Conservation (phyloP, 345 rosid species). For the Raphanus sativus region DNA sequence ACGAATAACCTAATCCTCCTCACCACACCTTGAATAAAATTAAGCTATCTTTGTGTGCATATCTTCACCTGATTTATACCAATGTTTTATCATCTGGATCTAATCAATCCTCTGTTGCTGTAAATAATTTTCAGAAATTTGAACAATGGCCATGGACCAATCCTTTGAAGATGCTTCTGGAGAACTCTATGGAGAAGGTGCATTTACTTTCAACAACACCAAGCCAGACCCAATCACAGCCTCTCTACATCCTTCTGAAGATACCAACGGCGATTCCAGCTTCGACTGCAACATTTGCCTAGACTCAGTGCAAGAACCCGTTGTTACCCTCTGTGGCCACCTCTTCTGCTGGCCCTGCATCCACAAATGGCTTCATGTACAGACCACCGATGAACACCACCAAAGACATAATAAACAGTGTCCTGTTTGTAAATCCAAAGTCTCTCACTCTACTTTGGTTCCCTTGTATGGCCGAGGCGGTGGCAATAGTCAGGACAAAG, state of each 20-base stretch:
- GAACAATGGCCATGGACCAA: constrained; percentile 39
- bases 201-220: constrained; percentile 34
- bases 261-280: constrained; percentile 30
- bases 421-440: constrained; percentile 86
- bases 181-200: constrained; percentile 40
- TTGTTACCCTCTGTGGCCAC: constrained; percentile 90
- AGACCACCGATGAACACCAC: constrained; percentile 31
- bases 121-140: constrained; percentile 23
- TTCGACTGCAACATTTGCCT: constrained; percentile 87
- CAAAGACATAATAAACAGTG: constrained; percentile 57
- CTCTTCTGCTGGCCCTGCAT: constrained; percentile 97
- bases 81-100: constrained; percentile 4
- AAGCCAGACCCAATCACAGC: constrained; percentile 20
- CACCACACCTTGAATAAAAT: constrained; percentile 1
- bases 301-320: constrained; percentile 77
- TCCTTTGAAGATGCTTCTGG: constrained; percentile 39
- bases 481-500: constrained; percentile 23
- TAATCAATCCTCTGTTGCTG: not conserved
- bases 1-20: constrained; percentile 23
- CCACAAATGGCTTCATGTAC: constrained; percentile 80
- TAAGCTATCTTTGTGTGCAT: not conserved
- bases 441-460: constrained; percentile 62
- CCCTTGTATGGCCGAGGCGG: constrained; percentile 84
- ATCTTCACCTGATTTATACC: constrained; percentile 14
- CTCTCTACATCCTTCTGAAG: constrained; percentile 36